Conservation (phyloP, 169 alveolate species). For the Plasmodium malariae region DNA sequence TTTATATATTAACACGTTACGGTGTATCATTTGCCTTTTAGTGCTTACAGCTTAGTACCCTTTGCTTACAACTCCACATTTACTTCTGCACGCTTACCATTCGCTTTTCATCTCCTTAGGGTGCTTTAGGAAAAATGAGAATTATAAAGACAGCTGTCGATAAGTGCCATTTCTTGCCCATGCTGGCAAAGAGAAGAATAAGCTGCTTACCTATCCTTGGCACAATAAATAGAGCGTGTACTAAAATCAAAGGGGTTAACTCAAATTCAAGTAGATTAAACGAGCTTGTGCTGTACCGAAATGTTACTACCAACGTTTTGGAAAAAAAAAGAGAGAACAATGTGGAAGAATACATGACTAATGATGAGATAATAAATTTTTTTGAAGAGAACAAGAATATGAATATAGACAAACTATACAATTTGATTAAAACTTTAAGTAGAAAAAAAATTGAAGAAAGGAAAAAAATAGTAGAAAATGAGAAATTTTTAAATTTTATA, state of each 20-base stretch:
- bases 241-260: neutral
- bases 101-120: too few species aligned
- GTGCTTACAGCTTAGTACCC: too few species aligned
- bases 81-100: too few species aligned
- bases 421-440: constrained; percentile 67
- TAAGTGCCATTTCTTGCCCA: constrained; percentile 4
- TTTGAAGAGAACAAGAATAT: constrained; percentile 74
- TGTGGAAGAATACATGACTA: constrained; percentile 60
- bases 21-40: too few species aligned
- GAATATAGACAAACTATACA: constrained; percentile 74
- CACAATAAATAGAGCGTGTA: neutral
- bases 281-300: neutral
- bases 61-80: too few species aligned
- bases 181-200: neutral
- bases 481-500: constrained; percentile 45
- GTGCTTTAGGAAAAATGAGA: constrained; percentile 64
- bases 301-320: constrained; percentile 14
- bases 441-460: constrained; percentile 68
- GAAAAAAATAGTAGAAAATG: constrained; percentile 61
- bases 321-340: constrained; percentile 12
- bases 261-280: neutral
- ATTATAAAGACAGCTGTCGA: constrained; percentile 27
- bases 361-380: constrained; percentile 58
- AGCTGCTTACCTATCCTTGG: neutral
- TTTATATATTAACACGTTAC: too few species aligned